Base-by-base conservation (phyloP, 257 asterid species). In the Catharanthus roseus region DNA sequence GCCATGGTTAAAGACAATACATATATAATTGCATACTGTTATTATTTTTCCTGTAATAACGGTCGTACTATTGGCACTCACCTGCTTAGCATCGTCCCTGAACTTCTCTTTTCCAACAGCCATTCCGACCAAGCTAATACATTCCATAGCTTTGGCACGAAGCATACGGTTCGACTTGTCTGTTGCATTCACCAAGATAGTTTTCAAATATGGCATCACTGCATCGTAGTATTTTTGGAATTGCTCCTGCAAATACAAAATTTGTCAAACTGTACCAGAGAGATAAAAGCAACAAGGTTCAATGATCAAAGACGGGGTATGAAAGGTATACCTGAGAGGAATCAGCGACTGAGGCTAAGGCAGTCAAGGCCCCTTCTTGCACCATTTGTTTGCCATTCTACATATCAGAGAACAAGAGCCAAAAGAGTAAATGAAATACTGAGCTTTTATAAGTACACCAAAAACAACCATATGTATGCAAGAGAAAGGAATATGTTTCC, bases 341-440 rank as follows among this genome's bases (percentile, higher is more conserved):
- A 85, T 92, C 98, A n/a, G 98, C 98, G 18, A 92, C 98, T 18
- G 98, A 89, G 70, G 98, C 98, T 76, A 92, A 84, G 62, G 96
- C 98, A 50, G 96, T 92, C 68, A 92, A 83, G 77, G 98, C 96
- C 75, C 98, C 98, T 82, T 92, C 98, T 78, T 92, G 98, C 73
- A 92, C 98, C 98, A 92, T 92, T 92, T 92, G 98, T 70, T 92
- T 92, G 68, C 96, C 84, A 70, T 92, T 90, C 98, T 92, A 85
- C 80, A 85, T 81, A 65, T 72, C 70, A 78, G 6, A n/a, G 72
- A 41, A 26, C 9, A 67, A 18, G 64, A 77, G 56, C 53, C 10
- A 24, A 26, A 36, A 75, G 1, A 12, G 18, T 57, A 45, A 47
- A 21, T 8, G 12, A 50, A 42, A 58, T 45, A 10, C 24, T 50